Evolutionary conservation across 2,329 filamentous ascomycete genomes (phyloP).

Genomic region (Arthrobotrys sinensis): DNA sequence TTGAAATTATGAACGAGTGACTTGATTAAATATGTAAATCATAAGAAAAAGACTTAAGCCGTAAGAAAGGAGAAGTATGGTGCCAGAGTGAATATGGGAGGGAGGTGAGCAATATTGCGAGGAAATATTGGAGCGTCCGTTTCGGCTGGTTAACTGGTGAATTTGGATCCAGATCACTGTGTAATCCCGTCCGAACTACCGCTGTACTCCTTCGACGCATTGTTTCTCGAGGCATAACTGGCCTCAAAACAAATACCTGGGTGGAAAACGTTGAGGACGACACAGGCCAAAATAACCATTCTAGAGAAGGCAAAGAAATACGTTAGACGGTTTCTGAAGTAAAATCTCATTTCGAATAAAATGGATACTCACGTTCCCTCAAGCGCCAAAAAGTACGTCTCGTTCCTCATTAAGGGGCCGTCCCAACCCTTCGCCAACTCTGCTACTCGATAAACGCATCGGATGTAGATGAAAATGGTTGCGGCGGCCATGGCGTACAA

Average conservation of each 20-base stretch:
- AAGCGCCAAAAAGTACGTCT: conserved; percentile 74
- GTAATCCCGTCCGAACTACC: conserved; percentile 28
- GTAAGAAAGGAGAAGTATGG: background rate
- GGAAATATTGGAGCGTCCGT: background rate
- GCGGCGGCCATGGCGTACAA: conserved; percentile 73
- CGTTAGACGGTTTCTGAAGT: background rate
- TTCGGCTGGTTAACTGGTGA: background rate
- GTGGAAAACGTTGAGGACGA: conserved; percentile 70
- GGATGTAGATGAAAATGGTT: conserved; percentile 76
- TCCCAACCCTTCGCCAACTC: conserved; percentile 78
- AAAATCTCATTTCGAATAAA: background rate
- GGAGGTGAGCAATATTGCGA: background rate
- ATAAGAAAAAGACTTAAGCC: background rate
- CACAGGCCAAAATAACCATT: conserved; percentile 71
- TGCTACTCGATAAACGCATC: conserved; percentile 77
- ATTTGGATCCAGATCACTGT: conserved; percentile 5
- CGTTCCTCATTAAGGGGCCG: conserved; percentile 73
- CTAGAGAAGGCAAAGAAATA: conserved; percentile 32
- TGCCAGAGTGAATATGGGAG: too few relatives aligned
- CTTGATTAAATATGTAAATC: conserved; percentile 2
- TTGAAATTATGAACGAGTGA: conserved; percentile 11
- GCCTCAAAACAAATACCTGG: conserved; percentile 66
- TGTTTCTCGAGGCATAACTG: conserved; percentile 54
- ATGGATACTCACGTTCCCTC: conserved; percentile 69
- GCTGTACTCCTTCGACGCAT: conserved; percentile 25